phyloP scores from a whole-genome alignment of 108 stramenopile genomes.

The Ochromonas danica region DNA sequence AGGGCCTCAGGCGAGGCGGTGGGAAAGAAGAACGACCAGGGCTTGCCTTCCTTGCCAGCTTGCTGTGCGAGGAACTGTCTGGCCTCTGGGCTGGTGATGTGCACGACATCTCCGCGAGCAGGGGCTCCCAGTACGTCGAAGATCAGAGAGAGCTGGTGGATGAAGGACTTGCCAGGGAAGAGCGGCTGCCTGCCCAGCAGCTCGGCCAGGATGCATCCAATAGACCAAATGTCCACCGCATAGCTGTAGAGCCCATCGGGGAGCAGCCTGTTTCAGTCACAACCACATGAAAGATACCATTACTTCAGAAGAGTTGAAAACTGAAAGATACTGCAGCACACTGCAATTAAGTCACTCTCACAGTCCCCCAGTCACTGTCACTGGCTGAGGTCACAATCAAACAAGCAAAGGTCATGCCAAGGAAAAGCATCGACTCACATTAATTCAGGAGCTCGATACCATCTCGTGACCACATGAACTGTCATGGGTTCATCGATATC shows the following conservation, averaged over 20 bases:
- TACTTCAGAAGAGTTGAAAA: not conserved
- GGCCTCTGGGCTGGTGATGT: slow-evolving; percentile 57
- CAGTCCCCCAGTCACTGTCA: no score
- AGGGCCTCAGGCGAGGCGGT: slow-evolving; percentile 10
- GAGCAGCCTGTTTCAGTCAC: slow-evolving; percentile 35
- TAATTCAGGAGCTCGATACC: slow-evolving; percentile 68
- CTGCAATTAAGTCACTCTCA: not conserved
- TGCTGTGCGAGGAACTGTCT: slow-evolving; percentile 52
- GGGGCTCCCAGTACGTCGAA: slow-evolving; percentile 82
- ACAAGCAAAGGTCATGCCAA: no score
- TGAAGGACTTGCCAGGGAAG: slow-evolving; percentile 81
- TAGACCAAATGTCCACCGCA: slow-evolving; percentile 68
- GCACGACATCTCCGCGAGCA: slow-evolving; percentile 46
- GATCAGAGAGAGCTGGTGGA: slow-evolving; percentile 93
- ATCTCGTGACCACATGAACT: slow-evolving; percentile 69
- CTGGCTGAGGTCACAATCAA: no score
- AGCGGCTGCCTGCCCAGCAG: slow-evolving; percentile 79
- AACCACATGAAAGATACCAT: not conserved
- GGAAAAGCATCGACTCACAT: slow-evolving; percentile 42
- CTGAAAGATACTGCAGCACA: not conserved
- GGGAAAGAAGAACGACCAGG: slow-evolving; percentile 35
- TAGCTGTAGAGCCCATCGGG: slow-evolving; percentile 64
- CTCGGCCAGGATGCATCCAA: slow-evolving; percentile 97
- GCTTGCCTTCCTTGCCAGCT: slow-evolving; percentile 35
- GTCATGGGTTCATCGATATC: slow-evolving; percentile 62